Conservation (phyloP, 2,329 filamentous ascomycete genomes). For the Aspergillus sojae region DNA sequence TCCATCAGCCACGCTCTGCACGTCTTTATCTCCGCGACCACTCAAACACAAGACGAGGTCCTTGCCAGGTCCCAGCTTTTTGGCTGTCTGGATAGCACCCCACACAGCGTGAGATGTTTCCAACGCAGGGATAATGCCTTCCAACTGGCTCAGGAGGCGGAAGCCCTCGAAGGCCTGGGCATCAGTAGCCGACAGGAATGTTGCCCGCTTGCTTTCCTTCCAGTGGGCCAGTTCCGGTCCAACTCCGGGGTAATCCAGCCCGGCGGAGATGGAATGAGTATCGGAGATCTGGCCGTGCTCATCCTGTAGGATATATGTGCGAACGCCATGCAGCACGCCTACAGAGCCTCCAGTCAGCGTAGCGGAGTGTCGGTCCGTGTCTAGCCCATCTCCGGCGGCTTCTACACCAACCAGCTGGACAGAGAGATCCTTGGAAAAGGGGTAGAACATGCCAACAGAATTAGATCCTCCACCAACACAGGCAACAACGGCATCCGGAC, state of each 20-base stretch:
- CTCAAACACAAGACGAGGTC: conserved; percentile 90
- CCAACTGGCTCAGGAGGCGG: conserved; percentile 75
- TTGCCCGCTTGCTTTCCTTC: conserved; percentile 84
- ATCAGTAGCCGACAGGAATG: conserved; percentile 88
- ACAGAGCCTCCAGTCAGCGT: conserved; percentile 82
- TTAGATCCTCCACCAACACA: conserved; percentile 94
- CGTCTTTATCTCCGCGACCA: conserved; percentile 93
- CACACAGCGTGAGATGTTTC: conserved; percentile 89
- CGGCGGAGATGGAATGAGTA: conserved; percentile 90
- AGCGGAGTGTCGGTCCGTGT: conserved; percentile 78
- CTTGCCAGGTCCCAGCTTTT: conserved; percentile 80
- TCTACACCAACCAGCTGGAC: conserved; percentile 93
- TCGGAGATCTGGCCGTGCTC: conserved; percentile 85
- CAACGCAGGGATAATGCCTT: conserved; percentile 93
- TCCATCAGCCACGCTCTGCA: conserved; percentile 92
- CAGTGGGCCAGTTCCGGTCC: conserved; percentile 85
- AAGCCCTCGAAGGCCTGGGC: conserved; percentile 85
- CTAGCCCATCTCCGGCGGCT: conserved; percentile 84
- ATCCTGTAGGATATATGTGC: conserved; percentile 90
- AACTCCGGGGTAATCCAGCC: conserved; percentile 92
- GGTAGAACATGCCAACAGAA: conserved; percentile 94
- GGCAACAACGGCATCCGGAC: conserved; percentile 96
- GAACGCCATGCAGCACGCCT: conserved; percentile 91
- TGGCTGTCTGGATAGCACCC: conserved; percentile 82
- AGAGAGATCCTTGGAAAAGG: conserved; percentile 76